Conservation (phyloP, 2,329 filamentous ascomycete genomes). For the Neophaeococcomyces mojaviensis region DNA sequence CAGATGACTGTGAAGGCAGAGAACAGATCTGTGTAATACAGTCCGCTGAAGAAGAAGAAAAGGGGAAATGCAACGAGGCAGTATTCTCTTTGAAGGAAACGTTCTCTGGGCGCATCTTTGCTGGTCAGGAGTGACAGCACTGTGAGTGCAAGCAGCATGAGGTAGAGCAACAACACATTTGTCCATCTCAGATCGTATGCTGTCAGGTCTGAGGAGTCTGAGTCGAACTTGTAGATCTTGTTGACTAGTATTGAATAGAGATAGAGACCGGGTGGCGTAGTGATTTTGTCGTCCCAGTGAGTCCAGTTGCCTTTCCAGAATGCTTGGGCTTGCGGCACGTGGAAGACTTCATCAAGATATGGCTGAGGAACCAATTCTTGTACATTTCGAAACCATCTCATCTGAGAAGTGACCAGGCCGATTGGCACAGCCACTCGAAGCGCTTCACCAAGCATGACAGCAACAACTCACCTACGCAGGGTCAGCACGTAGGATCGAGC, state of each 20-base stretch:
- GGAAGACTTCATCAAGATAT: slow-evolving; percentile 50
- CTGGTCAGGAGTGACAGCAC: slow-evolving; percentile 15
- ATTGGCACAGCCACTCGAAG: slow-evolving; percentile 14
- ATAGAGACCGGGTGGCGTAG: slow-evolving; percentile 83
- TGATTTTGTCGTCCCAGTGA: slow-evolving; percentile 95
- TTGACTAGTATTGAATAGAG: slow-evolving; percentile 42
- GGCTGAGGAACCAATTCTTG: slow-evolving; percentile 46
- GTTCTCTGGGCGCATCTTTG: slow-evolving; percentile 53
- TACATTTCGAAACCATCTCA: slow-evolving; percentile 38
- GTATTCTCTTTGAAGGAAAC: slow-evolving; percentile 18
- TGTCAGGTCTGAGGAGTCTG: background rate
- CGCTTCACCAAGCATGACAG: slow-evolving; percentile 11
- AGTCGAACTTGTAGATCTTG: slow-evolving; percentile 40
- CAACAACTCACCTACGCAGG: slow-evolving; percentile 5
- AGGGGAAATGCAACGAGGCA: slow-evolving; percentile 71
- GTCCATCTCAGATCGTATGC: slow-evolving; percentile 10
- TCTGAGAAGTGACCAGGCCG: slow-evolving; percentile 15
- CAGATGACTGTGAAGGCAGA: slow-evolving; percentile 69
- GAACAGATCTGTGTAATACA: slow-evolving; percentile 91
- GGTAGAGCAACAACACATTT: slow-evolving; percentile 16
- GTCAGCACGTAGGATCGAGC: no score
- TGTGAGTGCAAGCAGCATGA: slow-evolving; percentile 18
- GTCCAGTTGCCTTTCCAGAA: slow-evolving; percentile 70
- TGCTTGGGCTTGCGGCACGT: slow-evolving; percentile 81
- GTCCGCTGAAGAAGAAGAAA: slow-evolving; percentile 87